Evolutionary conservation across 2,329 filamentous ascomycete species (phyloP).

Genomic region (Ploettnerulaceae sp.): DNA sequence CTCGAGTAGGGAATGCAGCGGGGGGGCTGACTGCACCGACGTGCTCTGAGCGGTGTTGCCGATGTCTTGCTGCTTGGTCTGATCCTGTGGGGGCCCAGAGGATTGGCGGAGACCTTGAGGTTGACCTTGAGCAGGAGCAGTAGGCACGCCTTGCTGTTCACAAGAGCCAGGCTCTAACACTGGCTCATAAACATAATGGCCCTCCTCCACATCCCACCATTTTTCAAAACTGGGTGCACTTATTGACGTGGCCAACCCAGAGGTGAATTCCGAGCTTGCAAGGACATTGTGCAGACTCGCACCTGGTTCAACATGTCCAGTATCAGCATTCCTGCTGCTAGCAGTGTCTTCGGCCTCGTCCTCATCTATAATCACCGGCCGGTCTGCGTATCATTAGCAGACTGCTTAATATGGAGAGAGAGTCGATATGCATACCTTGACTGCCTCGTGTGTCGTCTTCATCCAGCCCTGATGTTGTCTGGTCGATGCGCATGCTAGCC

Average conservation of each 20-base stretch:
- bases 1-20: slow-evolving; percentile 1
- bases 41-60: neutral
- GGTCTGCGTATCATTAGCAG: slow-evolving; percentile 1
- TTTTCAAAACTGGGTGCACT: neutral
- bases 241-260: neutral
- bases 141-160: slow-evolving; percentile 4
- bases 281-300: no score
- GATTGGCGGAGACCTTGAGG: slow-evolving; percentile 1
- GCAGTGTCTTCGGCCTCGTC: neutral
- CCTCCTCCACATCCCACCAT: slow-evolving; percentile 11
- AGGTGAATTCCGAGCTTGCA: no score
- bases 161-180: slow-evolving; percentile 5
- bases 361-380: slow-evolving; percentile 10
- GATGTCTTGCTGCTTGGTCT: slow-evolving; percentile 2
- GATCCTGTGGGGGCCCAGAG: slow-evolving; percentile 2
- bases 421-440: slow-evolving; percentile 4
- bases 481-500: neutral
- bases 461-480: neutral
- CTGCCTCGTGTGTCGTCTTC: neutral
- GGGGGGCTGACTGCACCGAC: slow-evolving; percentile 3
- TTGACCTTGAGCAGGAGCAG: slow-evolving; percentile 5
- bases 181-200: slow-evolving; percentile 5
- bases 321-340: neutral
- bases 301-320: no score
- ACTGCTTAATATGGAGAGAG: slow-evolving; percentile 7